These are phyloP conservation scores for Colletotrichum euphorbiae DNA, from an alignment of 2,329 filamentous ascomycete species.

Conservation along the genomic window DNA sequence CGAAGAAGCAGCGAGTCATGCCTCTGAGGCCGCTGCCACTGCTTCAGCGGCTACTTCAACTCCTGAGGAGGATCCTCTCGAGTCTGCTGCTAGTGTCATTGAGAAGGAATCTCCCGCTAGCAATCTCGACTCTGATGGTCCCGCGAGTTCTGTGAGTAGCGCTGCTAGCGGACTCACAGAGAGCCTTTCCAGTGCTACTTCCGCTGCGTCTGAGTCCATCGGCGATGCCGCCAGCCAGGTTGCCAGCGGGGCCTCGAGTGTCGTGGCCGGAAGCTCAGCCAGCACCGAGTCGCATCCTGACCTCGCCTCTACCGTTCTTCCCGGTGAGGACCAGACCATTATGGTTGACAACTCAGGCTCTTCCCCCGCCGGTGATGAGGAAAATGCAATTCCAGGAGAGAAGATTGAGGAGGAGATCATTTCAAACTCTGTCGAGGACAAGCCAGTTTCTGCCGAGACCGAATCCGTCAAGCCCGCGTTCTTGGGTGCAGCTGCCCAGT, in stretches of 20 bases:
- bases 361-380: conserved; percentile 39
- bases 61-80: conserved; percentile 40
- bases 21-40: conserved; percentile 46
- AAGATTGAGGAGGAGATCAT: conserved; percentile 44
- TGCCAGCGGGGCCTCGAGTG: conserved; percentile 40
- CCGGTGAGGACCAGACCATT: conserved; percentile 37
- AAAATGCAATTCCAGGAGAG: conserved; percentile 36
- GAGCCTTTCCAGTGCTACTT: conserved; percentile 35
- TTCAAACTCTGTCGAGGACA: conserved; percentile 43
- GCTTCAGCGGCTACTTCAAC: conserved; percentile 34
- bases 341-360: conserved; percentile 42
- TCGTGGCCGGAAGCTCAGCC: conserved; percentile 12
- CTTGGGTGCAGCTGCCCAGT: conserved; percentile 64
- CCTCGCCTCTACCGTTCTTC: conserved; percentile 38
- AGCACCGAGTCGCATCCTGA: conserved; percentile 22
- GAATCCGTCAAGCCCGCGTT: conserved; percentile 58
- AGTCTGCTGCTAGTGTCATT: conserved; percentile 36
- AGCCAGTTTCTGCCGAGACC: conserved; percentile 46
- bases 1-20: conserved; percentile 53
- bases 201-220: conserved; percentile 43
- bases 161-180: conserved; percentile 19
- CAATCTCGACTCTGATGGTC: conserved; percentile 12
- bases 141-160: conserved; percentile 26
- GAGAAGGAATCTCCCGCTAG: conserved; percentile 38
- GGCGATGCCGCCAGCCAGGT: conserved; percentile 42